A percentile compares a stretch with the other conserved stretches of the same genome.
These are phyloP conservation scores for Claviceps sp. DNA, from an alignment of 2,329 filamentous ascomycete species.

Conservation along the genomic window DNA sequence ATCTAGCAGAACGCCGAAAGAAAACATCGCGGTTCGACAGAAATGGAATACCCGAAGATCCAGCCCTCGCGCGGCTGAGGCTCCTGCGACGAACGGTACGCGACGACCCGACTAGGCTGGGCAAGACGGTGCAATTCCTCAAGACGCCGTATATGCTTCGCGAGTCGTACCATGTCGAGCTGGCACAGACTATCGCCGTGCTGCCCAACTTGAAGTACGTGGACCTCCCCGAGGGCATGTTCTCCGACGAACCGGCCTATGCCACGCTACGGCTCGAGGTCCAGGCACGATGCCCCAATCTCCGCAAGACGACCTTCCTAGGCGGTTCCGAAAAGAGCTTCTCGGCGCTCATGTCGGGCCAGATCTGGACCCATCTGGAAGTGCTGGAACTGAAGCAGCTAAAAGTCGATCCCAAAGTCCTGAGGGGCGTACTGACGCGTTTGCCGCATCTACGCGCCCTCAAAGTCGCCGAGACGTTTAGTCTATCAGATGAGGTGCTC, in stretches of 20 bases:
- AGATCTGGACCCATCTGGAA: constrained; percentile 56
- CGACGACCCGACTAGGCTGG: constrained; percentile 57
- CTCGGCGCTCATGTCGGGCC: constrained; percentile 51
- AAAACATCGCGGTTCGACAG: constrained; percentile 58
- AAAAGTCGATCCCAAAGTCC: constrained; percentile 53
- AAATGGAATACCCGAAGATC: constrained; percentile 70
- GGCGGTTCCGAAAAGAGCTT: constrained; percentile 67
- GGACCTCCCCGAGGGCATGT: constrained; percentile 81
- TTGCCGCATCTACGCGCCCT: constrained; percentile 58
- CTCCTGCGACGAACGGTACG: constrained; percentile 73
- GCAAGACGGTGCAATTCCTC: constrained; percentile 58
- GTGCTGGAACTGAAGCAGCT: constrained; percentile 57
- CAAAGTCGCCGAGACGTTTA: constrained; percentile 55
- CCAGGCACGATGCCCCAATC: constrained; percentile 66
- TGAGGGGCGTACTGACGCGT: constrained; percentile 57
- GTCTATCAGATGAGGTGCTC: constrained; percentile 68
- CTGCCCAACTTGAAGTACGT: constrained; percentile 77
- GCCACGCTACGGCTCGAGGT: constrained; percentile 69
- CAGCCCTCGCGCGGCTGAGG: constrained; percentile 59
- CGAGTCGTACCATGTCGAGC: constrained; percentile 69
- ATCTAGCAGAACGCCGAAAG: constrained; percentile 67
- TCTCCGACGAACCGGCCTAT: constrained; percentile 63
- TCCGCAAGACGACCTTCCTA: constrained; percentile 81
- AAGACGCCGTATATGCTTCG: constrained; percentile 93
- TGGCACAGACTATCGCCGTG: constrained; percentile 75